Evolutionary conservation across 2,329 filamentous ascomycete genomes (phyloP), one percentile per base, ranked within the genome.

Genomic region (Fusarium austroafricanum): DNA sequence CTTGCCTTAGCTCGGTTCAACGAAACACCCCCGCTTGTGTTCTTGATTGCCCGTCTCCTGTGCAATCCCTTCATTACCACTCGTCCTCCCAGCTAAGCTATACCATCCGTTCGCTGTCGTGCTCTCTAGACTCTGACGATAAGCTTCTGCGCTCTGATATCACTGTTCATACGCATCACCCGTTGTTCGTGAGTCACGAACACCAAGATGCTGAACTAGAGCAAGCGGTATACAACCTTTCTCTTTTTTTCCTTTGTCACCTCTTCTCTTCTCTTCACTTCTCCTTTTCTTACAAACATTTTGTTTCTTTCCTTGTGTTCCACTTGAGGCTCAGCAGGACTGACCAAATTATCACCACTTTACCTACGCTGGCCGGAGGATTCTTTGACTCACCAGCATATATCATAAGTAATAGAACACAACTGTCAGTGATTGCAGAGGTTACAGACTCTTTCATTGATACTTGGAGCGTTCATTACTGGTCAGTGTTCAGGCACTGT

Each of bases 101-200:
- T 60, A 38, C 44, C 23, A 67, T 64, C 57, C 45, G 45, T 69
- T 69, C 57, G 66, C 66, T 70, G 68, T 73, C 64, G 58, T 65
- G 63, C 58, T 55, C 61, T 67, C 67, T 61, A 54, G 56, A 26
- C 45, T 55, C 43, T 55, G 31, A 61, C 64, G 57, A 68, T 52
- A 62, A 68, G 42, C 47, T 42, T 50, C 56, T 54, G 40, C 39
- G 37, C 46, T 59, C 67, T 56, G 46, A 47, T 43, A 18, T 56
- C 20, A 67, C 56, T 49, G 58, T 65, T 57, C 62, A 67, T 55
- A 72, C 61, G 45, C 53, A 51, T 56, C 40, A 58, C 50, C 60
- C 21, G 38, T 65, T 67, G 68, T 71, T 70, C 67, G 72, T 74
- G 72, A 74, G 50, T 74, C 72, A 72, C 71, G 44, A 72, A 67